phyloP scores from a whole-genome alignment of 345 rosid species.

The Bruguiera sexangula region DNA sequence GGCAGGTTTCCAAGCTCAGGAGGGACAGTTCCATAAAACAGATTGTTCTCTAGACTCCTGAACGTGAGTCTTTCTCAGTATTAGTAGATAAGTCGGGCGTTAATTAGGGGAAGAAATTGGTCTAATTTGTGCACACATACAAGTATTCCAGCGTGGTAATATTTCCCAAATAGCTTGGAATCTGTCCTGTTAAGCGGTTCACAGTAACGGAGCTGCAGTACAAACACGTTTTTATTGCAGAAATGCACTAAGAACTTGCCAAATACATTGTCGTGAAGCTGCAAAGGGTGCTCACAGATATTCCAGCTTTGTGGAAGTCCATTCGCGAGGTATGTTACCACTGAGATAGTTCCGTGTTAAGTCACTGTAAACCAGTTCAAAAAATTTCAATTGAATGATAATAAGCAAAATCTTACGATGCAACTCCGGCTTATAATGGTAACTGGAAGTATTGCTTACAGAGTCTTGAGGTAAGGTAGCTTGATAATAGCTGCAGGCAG shows the following conservation, averaged over 20 bases:
- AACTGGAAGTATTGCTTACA: constrained; percentile 13
- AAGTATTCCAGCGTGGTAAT: constrained; percentile 26
- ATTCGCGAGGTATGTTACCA: constrained; percentile 47
- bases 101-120: background rate
- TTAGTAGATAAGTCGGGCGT: background rate
- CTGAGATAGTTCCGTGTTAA: constrained; percentile 33
- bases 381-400: background rate
- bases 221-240: background rate
- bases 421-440: background rate
- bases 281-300: constrained; percentile 17
- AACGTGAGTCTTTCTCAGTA: background rate
- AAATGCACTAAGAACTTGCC: background rate
- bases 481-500: constrained; percentile 24
- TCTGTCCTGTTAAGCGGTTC: constrained; percentile 42
- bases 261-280: too few relatives aligned
- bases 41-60: constrained; percentile 15
- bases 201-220: constrained; percentile 37
- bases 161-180: constrained; percentile 39
- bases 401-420: background rate
- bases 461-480: constrained; percentile 16
- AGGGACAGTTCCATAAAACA: constrained; percentile 14
- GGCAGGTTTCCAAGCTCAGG: constrained; percentile 12
- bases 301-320: constrained; percentile 37
- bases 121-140: constrained; percentile 4
- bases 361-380: constrained; percentile 26